These are phyloP conservation scores for Pseudogymnoascus sp. DNA, from an alignment of 2,329 filamentous ascomycete genomes.

Conservation along the genomic window DNA sequence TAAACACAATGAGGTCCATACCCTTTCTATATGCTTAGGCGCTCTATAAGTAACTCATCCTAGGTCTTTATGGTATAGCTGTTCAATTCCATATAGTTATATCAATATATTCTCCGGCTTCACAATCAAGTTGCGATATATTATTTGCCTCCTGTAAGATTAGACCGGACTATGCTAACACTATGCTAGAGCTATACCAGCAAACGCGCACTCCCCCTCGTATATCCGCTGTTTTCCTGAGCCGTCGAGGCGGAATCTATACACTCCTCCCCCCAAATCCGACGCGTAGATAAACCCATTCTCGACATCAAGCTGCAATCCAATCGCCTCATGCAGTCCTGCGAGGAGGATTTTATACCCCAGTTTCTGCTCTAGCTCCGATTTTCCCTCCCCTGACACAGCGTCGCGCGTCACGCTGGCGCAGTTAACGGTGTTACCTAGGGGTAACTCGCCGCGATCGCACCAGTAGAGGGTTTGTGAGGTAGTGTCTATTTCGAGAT, in stretches of 20 bases:
- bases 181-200: slow-evolving; percentile 4
- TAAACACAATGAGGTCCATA: no score
- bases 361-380: slow-evolving; percentile 3
- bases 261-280: slow-evolving; percentile 36
- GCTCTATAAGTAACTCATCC: no score
- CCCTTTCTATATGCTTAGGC: no score
- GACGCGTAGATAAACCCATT: slow-evolving; percentile 33
- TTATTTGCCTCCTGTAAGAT: no score
- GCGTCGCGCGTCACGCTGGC: slow-evolving; percentile 14
- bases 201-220: slow-evolving; percentile 10
- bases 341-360: slow-evolving; percentile 25
- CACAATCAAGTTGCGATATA: no score
- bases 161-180: background rate
- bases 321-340: slow-evolving; percentile 41
- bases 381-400: slow-evolving; percentile 10
- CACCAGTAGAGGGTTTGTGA: slow-evolving; percentile 49
- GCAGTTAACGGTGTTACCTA: slow-evolving; percentile 47
- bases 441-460: slow-evolving; percentile 50
- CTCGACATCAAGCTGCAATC: slow-evolving; percentile 34
- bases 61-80: no score
- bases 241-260: slow-evolving; percentile 30
- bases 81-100: no score
- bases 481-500: slow-evolving; percentile 46
- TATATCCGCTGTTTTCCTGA: slow-evolving; percentile 17
- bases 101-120: no score